A percentile compares a stretch with the other conserved stretches of the same genome.
phyloP scores from a whole-genome alignment of 768 basidiomycete species.

The Boletus reticuloceps region DNA sequence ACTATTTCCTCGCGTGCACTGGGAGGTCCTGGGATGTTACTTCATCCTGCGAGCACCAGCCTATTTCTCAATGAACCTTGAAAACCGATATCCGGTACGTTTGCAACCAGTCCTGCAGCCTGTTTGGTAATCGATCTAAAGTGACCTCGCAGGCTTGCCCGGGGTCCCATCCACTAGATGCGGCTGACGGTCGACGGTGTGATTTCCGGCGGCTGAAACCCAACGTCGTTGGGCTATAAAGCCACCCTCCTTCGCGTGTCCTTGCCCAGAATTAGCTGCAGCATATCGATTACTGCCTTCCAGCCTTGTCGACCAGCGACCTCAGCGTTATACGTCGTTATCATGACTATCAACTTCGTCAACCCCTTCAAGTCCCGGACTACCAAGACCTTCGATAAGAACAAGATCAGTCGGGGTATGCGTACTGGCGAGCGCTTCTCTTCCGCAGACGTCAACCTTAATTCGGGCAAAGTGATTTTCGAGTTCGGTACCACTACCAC shows the following conservation, averaged over 20 bases:
- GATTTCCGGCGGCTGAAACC: slow-evolving; percentile 5
- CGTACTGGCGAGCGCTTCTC: background rate
- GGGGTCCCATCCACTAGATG: background rate
- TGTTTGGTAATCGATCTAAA: background rate
- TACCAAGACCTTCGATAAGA: slow-evolving; percentile 2
- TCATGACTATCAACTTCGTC: slow-evolving; percentile 11
- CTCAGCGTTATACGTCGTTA: background rate
- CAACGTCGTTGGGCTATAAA: slow-evolving; percentile 10
- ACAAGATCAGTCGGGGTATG: background rate
- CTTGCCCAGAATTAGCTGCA: background rate
- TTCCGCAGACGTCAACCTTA: background rate
- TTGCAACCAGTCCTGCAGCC: background rate
- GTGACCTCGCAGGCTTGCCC: background rate
- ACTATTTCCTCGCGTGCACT: too few relatives aligned
- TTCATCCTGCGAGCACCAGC: background rate
- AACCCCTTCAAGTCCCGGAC: slow-evolving; percentile 14
- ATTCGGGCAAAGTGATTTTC: slow-evolving; percentile 2
- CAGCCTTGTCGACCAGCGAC: background rate
- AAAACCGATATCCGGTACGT: background rate
- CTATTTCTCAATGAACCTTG: background rate
- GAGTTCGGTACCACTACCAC: slow-evolving; percentile 6
- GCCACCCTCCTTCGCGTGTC: background rate
- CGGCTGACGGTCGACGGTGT: slow-evolving; percentile 15
- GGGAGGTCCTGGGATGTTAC: background rate
- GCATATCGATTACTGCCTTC: background rate